These are phyloP conservation scores for Suhomyces kunorum DNA, from an alignment of 1,139 yeast genomes.

Conservation along the genomic window DNA sequence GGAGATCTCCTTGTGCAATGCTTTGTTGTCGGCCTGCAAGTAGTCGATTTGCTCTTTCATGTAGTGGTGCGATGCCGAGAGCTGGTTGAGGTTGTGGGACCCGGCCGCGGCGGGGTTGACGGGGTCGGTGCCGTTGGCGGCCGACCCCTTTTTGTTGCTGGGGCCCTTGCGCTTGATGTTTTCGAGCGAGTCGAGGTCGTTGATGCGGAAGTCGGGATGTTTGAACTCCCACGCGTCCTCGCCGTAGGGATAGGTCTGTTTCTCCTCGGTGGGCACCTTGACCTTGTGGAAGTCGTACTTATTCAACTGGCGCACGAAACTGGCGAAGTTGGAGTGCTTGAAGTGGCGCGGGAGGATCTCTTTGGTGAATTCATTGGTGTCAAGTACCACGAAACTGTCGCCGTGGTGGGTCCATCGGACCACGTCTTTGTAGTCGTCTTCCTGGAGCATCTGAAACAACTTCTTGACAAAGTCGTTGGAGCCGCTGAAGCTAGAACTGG, in stretches of 20 bases:
- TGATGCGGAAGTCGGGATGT: slow-evolving; percentile 81
- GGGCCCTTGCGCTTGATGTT: slow-evolving; percentile 83
- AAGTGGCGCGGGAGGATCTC: slow-evolving; percentile 57
- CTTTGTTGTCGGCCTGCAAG: slow-evolving; percentile 43
- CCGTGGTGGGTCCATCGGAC: slow-evolving; percentile 86
- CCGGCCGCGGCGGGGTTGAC: background rate
- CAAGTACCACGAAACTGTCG: slow-evolving; percentile 83
- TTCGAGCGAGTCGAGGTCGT: slow-evolving; percentile 70
- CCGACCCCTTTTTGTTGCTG: slow-evolving; percentile 42
- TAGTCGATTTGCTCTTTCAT: slow-evolving; percentile 48
- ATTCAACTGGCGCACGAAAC: slow-evolving; percentile 91
- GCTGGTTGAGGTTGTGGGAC: slow-evolving; percentile 13
- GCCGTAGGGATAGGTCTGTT: slow-evolving; percentile 58
- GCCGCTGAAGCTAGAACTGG: slow-evolving; percentile 31
- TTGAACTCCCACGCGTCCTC: slow-evolving; percentile 93
- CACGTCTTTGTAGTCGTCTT: slow-evolving; percentile 66
- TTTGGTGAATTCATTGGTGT: slow-evolving; percentile 63
- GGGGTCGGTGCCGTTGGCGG: slow-evolving; percentile 10
- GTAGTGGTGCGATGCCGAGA: slow-evolving; percentile 15
- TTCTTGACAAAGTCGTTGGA: slow-evolving; percentile 78
- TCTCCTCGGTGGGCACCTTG: slow-evolving; percentile 58
- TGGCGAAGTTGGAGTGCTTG: slow-evolving; percentile 91
- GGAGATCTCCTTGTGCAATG: slow-evolving; percentile 45
- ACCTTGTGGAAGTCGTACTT: slow-evolving; percentile 53
- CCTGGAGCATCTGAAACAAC: slow-evolving; percentile 80